Evolutionary conservation across 2,329 filamentous ascomycete genomes (phyloP), one percentile per base, ranked within the genome.

Genomic region (Ilyonectria sp.): DNA sequence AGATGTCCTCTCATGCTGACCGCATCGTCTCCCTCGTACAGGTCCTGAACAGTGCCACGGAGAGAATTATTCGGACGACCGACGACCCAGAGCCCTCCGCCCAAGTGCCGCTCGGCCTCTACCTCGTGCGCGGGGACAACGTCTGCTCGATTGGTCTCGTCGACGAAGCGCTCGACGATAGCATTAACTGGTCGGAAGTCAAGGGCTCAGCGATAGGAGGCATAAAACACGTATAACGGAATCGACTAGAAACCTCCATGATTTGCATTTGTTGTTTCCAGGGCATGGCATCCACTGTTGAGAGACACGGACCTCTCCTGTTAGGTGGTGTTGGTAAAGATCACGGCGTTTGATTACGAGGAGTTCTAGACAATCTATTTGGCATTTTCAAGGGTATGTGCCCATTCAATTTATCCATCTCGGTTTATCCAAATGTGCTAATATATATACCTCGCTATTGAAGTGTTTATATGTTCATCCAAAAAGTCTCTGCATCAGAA

Each of bases 101-200:
- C 65, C 90, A 96, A 78, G 91, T 96, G 19, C 90, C 92, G 5
- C 90, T 98, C 69, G 96, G 96, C 1, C 83, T 98, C 6, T 98
- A 98, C 80, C 87, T 99, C 65, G 93, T 99, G 64, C 89, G 96
- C 67, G 96, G 96, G 59, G 96, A 99, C 80, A 98, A 97, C 77
- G 95, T 99, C 54, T 95, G 94, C 69, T 87, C 97, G 17, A 93
- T 96, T 65, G 96, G 96, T 2, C 85, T 97, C 64, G 91, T 99
- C 35, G 94, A 99, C 80, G 95, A 97, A 81, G 88, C 93, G 74
- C 85, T 98, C 66, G 96, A 99, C 82, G 88, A 87, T 44, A 94
- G 92, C 75, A 98, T 99, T 78, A 92, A 98, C 83, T 99, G 96
- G 96, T 87, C 88, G 21, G 91, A 97, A 80, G 96, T 99, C 44